A percentile compares a stretch with the other conserved stretches of the same genome.
These are phyloP conservation scores for Aspergillus fumigatus DNA, from an alignment of 2,329 filamentous ascomycete genomes.

Conservation along the genomic window DNA sequence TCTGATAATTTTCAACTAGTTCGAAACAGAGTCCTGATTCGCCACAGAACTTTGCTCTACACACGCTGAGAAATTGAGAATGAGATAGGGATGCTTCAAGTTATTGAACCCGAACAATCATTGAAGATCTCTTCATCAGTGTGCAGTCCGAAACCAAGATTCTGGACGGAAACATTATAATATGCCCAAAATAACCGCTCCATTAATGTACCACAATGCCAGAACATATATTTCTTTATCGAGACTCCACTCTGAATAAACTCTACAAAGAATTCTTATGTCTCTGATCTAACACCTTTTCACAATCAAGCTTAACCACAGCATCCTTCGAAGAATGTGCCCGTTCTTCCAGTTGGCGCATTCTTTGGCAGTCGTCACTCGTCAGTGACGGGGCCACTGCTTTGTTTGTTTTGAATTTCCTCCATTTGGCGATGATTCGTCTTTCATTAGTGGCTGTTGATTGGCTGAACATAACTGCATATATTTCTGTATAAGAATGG, in stretches of 20 bases:
- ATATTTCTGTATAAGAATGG: not conserved
- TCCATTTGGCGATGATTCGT: slow-evolving; percentile 3
- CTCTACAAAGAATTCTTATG: not conserved
- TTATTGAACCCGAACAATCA: not conserved
- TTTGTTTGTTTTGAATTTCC: slow-evolving; percentile 10
- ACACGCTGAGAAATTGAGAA: not conserved
- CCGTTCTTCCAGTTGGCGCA: not conserved
- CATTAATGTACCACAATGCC: not conserved
- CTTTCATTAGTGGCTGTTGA: not conserved
- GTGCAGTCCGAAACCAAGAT: not conserved
- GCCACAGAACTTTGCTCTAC: no score
- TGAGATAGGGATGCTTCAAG: not conserved
- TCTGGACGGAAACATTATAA: not conserved
- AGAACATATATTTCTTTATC: not conserved
- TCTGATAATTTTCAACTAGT: not conserved
- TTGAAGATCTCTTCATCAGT: not conserved
- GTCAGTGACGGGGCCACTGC: not conserved
- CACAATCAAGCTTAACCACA: not conserved
- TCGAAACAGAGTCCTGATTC: not conserved
- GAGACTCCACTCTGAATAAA: not conserved
- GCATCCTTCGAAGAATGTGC: not conserved
- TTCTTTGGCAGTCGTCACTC: not conserved
- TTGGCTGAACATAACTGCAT: not conserved
- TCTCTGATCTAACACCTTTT: not conserved
- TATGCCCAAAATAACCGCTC: not conserved